Percentiles rank a stretch among this genome's conserved stretches.
Conservation (phyloP, 1,139 yeast species). For the Blastobotrys indianensis region DNA sequence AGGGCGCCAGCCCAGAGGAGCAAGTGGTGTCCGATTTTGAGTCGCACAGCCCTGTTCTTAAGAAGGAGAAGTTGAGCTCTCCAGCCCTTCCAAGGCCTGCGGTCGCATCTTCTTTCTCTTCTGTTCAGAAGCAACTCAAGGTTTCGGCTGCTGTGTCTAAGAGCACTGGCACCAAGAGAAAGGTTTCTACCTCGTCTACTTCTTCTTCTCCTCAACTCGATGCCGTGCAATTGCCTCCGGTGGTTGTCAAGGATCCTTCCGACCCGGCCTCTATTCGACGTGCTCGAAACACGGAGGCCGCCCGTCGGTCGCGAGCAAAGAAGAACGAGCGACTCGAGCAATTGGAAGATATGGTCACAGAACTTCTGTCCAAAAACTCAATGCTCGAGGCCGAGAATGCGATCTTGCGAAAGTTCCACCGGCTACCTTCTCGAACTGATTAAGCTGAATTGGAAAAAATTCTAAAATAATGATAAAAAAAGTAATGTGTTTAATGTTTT, state of each 20-base stretch:
- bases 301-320: constrained; percentile 90
- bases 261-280: constrained; percentile 76
- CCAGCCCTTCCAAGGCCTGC: not conserved
- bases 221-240: constrained; percentile 56
- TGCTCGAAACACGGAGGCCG: constrained; percentile 95
- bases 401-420: constrained; percentile 17
- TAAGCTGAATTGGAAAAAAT: too few relatives aligned
- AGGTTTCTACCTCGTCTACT: constrained; percentile 9
- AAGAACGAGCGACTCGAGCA: constrained; percentile 84
- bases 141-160: constrained; percentile 2
- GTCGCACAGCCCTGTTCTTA: not conserved
- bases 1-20: constrained; percentile 2
- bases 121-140: constrained; percentile 4
- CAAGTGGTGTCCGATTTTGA: not conserved
- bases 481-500: too few relatives aligned
- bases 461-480: not conserved
- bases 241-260: constrained; percentile 44
- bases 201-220: constrained; percentile 2
- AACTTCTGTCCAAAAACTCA: constrained; percentile 49
- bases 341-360: constrained; percentile 71
- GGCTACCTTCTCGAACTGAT: constrained; percentile 4
- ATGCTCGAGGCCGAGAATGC: constrained; percentile 48
- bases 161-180: constrained; percentile 2
- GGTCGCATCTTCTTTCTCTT: not conserved
- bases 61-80: not conserved